Base-by-base conservation (phyloP, 768 basidiomycete species). In the Trametes gibbosa region DNA sequence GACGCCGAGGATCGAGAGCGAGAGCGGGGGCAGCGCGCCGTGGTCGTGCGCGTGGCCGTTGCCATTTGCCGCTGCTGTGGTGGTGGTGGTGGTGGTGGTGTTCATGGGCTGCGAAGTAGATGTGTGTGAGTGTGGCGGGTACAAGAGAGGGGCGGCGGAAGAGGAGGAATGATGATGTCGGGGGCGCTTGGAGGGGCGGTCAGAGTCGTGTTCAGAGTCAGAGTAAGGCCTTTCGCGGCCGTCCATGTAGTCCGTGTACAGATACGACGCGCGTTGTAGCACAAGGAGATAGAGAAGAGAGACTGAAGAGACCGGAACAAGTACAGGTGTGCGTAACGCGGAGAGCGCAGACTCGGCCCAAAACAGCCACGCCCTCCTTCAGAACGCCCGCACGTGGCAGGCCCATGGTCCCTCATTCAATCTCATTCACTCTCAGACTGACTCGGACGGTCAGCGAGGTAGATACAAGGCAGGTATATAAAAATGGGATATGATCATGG, bases 1-100 rank as follows among this genome's bases (percentile, higher is more conserved):
- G 50, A 93, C 86, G 53, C 89, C 90, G 27, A 97, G 83, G 63
- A 95, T 92, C 16, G 89, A 91, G 41, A 87, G 77, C 1, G 88
- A 88, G 40, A 90, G 81, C 3, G 86, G 87, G 4, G 85, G 86
- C 17, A 88, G 69, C 63, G 29, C 27, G 56, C 23, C 39, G 17
- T 47, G n/a, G 39, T 47, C 46, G 40, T 43, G 25, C 40, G 43
- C 24, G 47, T 37, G 49, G 32, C 51, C 50, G 25, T 45, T 40
- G 19, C 53, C 42, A 39, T 56, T 56, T 9, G 42, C 29, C 27
- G 37, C 16, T 23, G 34, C 13, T n/a, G 27, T 34, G n/a, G n/a
- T 10, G 35, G 40, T 9, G 9, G 9, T 39, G 35, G 48, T 32
- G 5, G 17, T 46, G 54, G 32, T 24, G 23, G n/a, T n/a, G 40